These are phyloP conservation scores for Neofusicoccum umdonicola DNA, from an alignment of 2,329 filamentous ascomycete genomes.

Conservation along the genomic window DNA sequence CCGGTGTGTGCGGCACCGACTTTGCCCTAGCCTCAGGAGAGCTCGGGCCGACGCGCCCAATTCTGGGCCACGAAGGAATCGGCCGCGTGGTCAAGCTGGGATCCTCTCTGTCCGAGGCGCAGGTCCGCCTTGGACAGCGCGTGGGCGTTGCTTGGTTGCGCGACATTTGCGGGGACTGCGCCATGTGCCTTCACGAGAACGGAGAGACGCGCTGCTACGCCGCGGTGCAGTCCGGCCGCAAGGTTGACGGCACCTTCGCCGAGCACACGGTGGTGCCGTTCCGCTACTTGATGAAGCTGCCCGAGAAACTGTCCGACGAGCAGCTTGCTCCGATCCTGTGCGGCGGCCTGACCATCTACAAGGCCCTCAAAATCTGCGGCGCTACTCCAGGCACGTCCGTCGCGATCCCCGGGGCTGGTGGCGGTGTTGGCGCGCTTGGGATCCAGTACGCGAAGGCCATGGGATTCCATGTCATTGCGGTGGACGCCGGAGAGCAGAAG, in stretches of 20 bases:
- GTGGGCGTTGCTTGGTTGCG: conserved; percentile 53
- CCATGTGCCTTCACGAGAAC: conserved; percentile 50
- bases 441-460: conserved; percentile 47
- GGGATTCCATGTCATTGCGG: conserved; percentile 54
- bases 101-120: conserved; percentile 48
- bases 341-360: conserved; percentile 55
- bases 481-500: conserved; percentile 46
- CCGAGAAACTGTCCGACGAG: conserved; percentile 35
- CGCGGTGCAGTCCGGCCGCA: conserved; percentile 26
- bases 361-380: conserved; percentile 52
- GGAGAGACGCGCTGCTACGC: conserved; percentile 41
- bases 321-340: conserved; percentile 43
- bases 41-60: conserved; percentile 41
- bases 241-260: conserved; percentile 45
- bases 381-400: conserved; percentile 55
- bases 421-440: conserved; percentile 58
- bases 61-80: conserved; percentile 56
- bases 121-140: conserved; percentile 48
- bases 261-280: conserved; percentile 59
- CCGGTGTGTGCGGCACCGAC: conserved; percentile 58
- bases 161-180: conserved; percentile 52
- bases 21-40: conserved; percentile 58
- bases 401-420: conserved; percentile 55
- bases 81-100: conserved; percentile 59
- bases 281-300: conserved; percentile 48